Evolutionary conservation across 2,329 filamentous ascomycete genomes (phyloP).

Genomic region (Botryotinia globosa): DNA sequence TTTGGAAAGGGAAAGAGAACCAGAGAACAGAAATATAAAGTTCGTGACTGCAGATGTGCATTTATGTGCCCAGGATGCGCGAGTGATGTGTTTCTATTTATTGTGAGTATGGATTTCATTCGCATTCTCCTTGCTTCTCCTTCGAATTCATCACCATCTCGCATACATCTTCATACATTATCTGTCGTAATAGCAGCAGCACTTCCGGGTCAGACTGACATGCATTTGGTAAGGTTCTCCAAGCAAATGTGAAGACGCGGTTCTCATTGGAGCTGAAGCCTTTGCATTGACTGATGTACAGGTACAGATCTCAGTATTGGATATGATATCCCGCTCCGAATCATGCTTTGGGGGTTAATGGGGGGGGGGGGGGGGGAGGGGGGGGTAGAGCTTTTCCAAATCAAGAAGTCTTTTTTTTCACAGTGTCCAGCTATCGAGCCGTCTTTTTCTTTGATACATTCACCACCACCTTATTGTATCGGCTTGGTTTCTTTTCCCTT

Average conservation of each 20-base stretch:
- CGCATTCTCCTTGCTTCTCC: not conserved
- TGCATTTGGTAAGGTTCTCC: slow-evolving; percentile 11
- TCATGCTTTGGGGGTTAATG: not conserved
- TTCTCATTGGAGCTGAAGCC: not conserved
- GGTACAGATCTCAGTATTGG: not conserved
- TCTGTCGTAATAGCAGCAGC: not conserved
- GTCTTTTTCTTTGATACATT: not conserved
- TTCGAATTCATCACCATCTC: slow-evolving; percentile 1
- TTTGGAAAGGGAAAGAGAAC: not conserved
- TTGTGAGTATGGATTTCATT: not conserved
- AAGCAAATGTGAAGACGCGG: not conserved
- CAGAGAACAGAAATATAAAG: not conserved
- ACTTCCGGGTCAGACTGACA: slow-evolving; percentile 1
- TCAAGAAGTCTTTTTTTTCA: not conserved
- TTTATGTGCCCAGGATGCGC: not conserved
- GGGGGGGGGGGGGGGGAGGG: not conserved
- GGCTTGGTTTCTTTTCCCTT: not conserved
- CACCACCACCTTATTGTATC: not conserved
- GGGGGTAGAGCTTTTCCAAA: not conserved
- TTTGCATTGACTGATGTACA: not conserved
- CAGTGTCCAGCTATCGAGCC: not conserved
- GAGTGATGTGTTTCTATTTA: not conserved
- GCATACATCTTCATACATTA: slow-evolving; percentile 15
- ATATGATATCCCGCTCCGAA: not conserved
- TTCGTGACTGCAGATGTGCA: not conserved